Conservation (phyloP, 2,329 filamentous ascomycete genomes). For the Calonectria hawksworthii region DNA sequence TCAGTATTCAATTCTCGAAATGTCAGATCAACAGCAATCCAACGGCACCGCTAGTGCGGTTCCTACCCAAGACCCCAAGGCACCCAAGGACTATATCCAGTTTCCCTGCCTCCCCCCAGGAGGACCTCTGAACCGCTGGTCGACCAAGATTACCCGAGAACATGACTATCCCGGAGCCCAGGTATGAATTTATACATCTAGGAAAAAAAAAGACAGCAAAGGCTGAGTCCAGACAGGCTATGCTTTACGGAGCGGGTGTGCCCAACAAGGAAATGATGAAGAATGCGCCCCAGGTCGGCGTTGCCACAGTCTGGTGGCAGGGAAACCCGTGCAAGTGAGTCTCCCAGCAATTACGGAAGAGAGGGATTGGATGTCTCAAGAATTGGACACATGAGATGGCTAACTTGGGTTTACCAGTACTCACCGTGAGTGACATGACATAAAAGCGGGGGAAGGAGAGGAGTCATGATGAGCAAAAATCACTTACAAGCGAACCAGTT, state of each 20-base stretch:
- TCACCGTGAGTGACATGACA: constrained; percentile 54
- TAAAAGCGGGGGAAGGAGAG: constrained; percentile 3
- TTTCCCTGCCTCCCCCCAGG: constrained; percentile 66
- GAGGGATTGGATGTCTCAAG: neutral
- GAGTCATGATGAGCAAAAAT: constrained; percentile 3
- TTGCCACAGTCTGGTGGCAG: constrained; percentile 97
- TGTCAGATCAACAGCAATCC: constrained; percentile 44
- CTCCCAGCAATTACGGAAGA: neutral
- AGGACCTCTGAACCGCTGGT: constrained; percentile 84
- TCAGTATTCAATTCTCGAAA: constrained; percentile 27
- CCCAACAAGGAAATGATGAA: constrained; percentile 89
- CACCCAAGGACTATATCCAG: constrained; percentile 66
- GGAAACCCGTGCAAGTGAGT: constrained; percentile 95
- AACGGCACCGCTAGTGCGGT: constrained; percentile 23
- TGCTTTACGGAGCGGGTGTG: constrained; percentile 95
- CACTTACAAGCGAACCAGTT: constrained; percentile 63
- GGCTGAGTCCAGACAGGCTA: constrained; percentile 70
- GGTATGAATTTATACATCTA: constrained; percentile 59
- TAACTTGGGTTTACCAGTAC: constrained; percentile 49
- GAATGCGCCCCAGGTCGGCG: constrained; percentile 89
- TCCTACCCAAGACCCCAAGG: constrained; percentile 57
- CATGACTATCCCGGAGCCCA: constrained; percentile 95
- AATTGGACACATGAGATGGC: neutral
- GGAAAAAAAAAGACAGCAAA: neutral
- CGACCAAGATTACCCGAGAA: constrained; percentile 82